Percentiles rank a stretch among this genome's conserved stretches.
These are phyloP conservation scores for Taphrina populina DNA, from an alignment of 1,139 yeast species.

Conservation along the genomic window DNA sequence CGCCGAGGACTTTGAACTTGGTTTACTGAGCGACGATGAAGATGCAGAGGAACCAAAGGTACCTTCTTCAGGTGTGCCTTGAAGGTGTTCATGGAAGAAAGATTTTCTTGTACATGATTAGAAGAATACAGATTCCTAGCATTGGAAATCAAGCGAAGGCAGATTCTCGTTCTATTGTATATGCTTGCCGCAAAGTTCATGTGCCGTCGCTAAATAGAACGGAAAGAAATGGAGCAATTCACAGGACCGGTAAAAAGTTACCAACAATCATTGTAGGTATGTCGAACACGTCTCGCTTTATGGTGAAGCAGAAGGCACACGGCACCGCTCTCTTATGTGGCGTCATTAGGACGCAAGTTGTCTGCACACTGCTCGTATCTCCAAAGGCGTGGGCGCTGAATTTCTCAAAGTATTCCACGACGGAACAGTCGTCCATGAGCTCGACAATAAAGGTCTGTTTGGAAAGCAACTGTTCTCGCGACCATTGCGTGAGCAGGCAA, in stretches of 20 bases:
- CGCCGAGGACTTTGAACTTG: constrained; percentile 14
- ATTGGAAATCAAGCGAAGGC: no score
- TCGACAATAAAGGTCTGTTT: constrained; percentile 73
- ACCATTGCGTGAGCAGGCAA: constrained; percentile 87
- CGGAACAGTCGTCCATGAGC: constrained; percentile 81
- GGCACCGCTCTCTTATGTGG: constrained; percentile 53
- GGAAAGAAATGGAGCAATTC: no score
- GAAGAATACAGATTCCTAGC: no score
- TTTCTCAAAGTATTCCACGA: constrained; percentile 79
- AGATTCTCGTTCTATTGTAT: no score
- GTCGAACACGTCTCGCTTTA: constrained; percentile 84
- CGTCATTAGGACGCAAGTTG: constrained; percentile 75
- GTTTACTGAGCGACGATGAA: constrained; percentile 16
- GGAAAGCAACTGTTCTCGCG: constrained; percentile 60
- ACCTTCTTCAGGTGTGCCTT: no score
- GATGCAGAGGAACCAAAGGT: constrained; percentile 16
- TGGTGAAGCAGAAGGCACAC: constrained; percentile 85
- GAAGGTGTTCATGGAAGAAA: no score
- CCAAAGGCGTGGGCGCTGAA: constrained; percentile 87
- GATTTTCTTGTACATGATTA: no score
- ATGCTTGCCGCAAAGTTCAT: no score
- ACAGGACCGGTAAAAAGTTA: constrained; percentile 46
- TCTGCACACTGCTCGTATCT: constrained; percentile 77
- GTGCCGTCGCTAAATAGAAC: no score
- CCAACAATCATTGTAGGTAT: constrained; percentile 96